Base-by-base conservation (phyloP, 768 basidiomycete species). In the Lentinula edodes region DNA sequence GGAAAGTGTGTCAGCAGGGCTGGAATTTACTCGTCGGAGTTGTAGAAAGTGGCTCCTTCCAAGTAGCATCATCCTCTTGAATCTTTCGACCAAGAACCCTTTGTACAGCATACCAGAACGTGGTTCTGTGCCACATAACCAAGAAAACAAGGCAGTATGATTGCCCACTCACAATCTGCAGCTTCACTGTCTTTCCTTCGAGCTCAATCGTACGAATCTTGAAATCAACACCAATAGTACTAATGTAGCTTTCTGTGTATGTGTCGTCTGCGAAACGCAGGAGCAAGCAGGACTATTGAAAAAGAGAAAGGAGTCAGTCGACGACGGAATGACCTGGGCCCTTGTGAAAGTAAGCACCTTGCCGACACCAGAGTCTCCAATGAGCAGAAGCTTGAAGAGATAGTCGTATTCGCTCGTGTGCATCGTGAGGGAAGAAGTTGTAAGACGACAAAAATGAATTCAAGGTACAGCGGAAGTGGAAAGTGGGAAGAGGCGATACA, bases 161-260 rank as follows among this genome's bases (percentile, higher is more conserved):
- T 55, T 60, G 51, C 65, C 60, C 46, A 77, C 95, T 76, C 70
- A 97, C 95, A 76, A 98, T 98, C 78, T 98, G 96, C 62, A 98
- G 84, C 76, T 98, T 98, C 74, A 98, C 93, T 1, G 92, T 93
- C 88, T 97, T 97, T 62, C 96, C 96, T 71, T 98, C 96, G 59
- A 98, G 83, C 74, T 98, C 96, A 76, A 98, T 98, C 39, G 96
- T 98, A 63, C 96, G 86, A 78, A 98, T 98, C 89, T 95, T 96
- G 80, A 97, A 97, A 80, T 97, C 95, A 62, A 98, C 94, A 66
- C 97, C 97, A 75, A 98, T 98, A 42, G 96, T 98, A 62, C 89
- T 91, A 72, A 98, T 95, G 76, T 96, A 98, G 68, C 91, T 93
- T 74, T 96, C 94, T 57, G 96, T 97, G 81, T 95, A 98, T 55